phyloP scores from a whole-genome alignment of 345 rosid genomes.

The Clausena lansium region DNA sequence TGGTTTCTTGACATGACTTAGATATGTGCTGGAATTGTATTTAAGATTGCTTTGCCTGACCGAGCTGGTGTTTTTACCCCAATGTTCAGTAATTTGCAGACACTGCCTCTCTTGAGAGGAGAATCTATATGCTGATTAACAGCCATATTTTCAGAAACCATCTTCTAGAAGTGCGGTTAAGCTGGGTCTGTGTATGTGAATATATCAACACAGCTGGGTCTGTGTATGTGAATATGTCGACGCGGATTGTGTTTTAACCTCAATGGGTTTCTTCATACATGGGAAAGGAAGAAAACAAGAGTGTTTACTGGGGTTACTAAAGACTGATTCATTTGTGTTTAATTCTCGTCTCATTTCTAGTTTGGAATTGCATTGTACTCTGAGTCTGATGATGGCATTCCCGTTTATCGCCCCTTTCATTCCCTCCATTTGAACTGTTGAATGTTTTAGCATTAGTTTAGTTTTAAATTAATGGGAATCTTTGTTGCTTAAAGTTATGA shows the following conservation, averaged over 20 bases:
- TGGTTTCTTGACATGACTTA: slow-evolving; percentile 25
- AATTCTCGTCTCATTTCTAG: background rate
- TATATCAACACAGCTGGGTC: background rate
- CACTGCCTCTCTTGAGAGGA: slow-evolving; percentile 14
- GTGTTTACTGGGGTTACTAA: background rate
- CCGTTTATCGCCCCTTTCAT: background rate
- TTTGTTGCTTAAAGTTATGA: background rate
- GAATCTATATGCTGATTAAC: slow-evolving; percentile 18
- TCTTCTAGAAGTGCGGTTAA: background rate
- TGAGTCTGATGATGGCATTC: background rate
- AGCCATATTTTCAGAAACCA: slow-evolving; percentile 17
- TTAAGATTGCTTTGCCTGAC: slow-evolving; percentile 26
- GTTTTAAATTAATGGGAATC: background rate
- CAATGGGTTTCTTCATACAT: too few species aligned
- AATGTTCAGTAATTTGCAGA: slow-evolving; percentile 24
- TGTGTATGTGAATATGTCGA: too few species aligned
- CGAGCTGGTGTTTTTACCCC: slow-evolving; percentile 18
- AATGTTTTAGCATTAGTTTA: background rate
- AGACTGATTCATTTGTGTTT: background rate
- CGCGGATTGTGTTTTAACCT: slow-evolving; percentile 1
- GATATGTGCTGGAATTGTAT: slow-evolving; percentile 29
- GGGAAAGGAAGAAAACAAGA: background rate
- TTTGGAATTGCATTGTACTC: background rate
- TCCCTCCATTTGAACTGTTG: background rate
- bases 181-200: background rate